These are phyloP conservation scores for Trichoderma oligosporum DNA, from an alignment of 2,329 filamentous ascomycete genomes.

Conservation along the genomic window DNA sequence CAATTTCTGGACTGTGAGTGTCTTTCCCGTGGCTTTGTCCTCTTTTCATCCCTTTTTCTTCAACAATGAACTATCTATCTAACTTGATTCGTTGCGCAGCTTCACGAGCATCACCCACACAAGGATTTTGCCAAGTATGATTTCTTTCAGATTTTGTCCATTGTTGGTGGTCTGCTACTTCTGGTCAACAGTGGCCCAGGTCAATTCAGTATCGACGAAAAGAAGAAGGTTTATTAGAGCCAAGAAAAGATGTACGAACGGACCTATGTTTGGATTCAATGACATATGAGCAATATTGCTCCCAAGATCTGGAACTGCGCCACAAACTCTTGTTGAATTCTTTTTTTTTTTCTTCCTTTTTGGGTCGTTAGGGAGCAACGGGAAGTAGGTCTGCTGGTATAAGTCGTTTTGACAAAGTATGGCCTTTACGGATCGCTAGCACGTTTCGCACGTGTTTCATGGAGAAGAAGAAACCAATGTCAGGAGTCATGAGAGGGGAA, in stretches of 20 bases:
- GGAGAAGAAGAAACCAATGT: constrained; percentile 3
- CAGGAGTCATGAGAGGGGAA: constrained; percentile 3
- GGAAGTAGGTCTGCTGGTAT: constrained; percentile 5
- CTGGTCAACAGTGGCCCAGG: constrained; percentile 98
- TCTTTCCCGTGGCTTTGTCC: not conserved
- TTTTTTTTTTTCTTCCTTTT: constrained; percentile 5
- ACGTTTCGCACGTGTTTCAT: constrained; percentile 17
- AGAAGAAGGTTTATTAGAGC: constrained; percentile 97
- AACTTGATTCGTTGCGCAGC: constrained; percentile 45
- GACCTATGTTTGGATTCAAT: constrained; percentile 15
- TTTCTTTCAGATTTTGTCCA: constrained; percentile 99
- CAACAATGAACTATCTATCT: no score
- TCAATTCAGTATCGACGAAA: constrained; percentile 98
- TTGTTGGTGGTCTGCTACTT: constrained; percentile 92
- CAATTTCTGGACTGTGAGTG: constrained; percentile 98
- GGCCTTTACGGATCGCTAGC: constrained; percentile 3
- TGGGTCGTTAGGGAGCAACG: constrained; percentile 11
- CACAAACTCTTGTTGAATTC: constrained; percentile 10
- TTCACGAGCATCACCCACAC: constrained; percentile 96
- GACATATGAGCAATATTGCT: constrained; percentile 11
- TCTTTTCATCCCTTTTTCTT: not conserved
- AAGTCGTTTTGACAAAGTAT: constrained; percentile 13
- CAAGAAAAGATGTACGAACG: not conserved
- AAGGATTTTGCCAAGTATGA: constrained; percentile 99
- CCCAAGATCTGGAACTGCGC: constrained; percentile 12